A percentile compares a stretch with the other conserved stretches of the same genome.
Conservation (phyloP, 2,329 filamentous ascomycete species). For the Claviceps capensis region DNA sequence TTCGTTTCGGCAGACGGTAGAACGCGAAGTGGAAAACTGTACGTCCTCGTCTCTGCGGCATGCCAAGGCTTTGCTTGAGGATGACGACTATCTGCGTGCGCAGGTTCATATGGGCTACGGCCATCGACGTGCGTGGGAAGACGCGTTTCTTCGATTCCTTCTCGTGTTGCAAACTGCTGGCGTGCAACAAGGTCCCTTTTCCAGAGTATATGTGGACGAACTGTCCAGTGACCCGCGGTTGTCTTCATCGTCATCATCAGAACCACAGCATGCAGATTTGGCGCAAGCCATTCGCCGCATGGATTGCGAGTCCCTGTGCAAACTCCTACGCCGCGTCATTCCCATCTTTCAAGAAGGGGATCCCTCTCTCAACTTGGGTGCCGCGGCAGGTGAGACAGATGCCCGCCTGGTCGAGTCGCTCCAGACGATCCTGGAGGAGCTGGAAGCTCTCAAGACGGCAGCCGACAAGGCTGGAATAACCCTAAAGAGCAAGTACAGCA, state of each 20-base stretch:
- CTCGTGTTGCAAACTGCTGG: slow-evolving; percentile 29
- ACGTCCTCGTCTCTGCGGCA: slow-evolving; percentile 29
- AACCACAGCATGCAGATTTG: slow-evolving; percentile 33
- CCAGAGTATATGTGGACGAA: slow-evolving; percentile 46
- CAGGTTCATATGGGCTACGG: slow-evolving; percentile 21
- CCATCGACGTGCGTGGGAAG: slow-evolving; percentile 23
- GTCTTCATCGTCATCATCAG: slow-evolving; percentile 13
- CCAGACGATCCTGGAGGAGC: slow-evolving; percentile 26
- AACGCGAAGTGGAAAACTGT: slow-evolving; percentile 30
- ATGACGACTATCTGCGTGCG: slow-evolving; percentile 40
- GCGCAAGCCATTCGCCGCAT: slow-evolving; percentile 47
- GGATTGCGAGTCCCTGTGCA: slow-evolving; percentile 19
- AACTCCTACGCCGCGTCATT: slow-evolving; percentile 14
- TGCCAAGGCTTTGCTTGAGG: slow-evolving; percentile 38
- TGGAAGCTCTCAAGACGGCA: slow-evolving; percentile 31
- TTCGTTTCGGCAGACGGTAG: slow-evolving; percentile 50
- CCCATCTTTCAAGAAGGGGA: slow-evolving; percentile 23
- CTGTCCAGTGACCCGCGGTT: slow-evolving; percentile 40
- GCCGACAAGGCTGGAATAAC: slow-evolving; percentile 31
- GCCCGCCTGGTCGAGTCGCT: slow-evolving; percentile 21
- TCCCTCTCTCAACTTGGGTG: slow-evolving; percentile 18
- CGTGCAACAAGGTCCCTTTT: slow-evolving; percentile 27
- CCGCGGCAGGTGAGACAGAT: slow-evolving; percentile 19
- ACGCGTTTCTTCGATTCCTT: slow-evolving; percentile 34
- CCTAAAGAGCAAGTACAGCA: slow-evolving; percentile 62